These are phyloP conservation scores for Amanita rubescens DNA, from an alignment of 768 basidiomycete genomes.

Conservation along the genomic window DNA sequence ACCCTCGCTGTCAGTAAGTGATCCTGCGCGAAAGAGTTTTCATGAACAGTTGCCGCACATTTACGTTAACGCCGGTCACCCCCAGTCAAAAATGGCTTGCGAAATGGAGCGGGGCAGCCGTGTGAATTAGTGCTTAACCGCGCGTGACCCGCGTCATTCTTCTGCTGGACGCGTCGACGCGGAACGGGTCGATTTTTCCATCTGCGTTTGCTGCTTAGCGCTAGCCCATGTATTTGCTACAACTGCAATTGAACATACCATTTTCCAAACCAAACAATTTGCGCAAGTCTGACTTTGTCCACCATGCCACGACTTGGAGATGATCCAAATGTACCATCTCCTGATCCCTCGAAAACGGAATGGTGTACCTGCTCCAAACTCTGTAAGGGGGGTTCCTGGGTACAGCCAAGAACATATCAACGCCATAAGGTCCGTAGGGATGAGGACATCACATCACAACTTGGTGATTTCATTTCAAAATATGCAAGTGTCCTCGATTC, in stretches of 20 bases:
- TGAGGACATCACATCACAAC: background rate
- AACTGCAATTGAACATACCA: background rate
- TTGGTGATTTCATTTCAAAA: background rate
- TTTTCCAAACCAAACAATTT: background rate
- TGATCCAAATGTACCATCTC: too few species aligned
- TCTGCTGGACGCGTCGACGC: background rate
- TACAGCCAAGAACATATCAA: background rate
- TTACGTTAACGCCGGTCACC: too few species aligned
- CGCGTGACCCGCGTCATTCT: background rate
- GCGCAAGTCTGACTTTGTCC: background rate
- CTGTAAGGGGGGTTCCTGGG: background rate
- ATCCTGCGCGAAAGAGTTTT: too few species aligned
- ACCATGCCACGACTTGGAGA: background rate
- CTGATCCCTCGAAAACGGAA: too few species aligned
- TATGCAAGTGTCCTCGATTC: background rate
- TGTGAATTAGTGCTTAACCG: background rate
- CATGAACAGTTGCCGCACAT: too few species aligned
- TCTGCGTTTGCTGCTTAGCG: background rate
- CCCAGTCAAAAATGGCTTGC: background rate
- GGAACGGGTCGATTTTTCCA: background rate
- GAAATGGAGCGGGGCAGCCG: background rate
- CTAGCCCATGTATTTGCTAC: background rate
- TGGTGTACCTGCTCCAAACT: too few species aligned
- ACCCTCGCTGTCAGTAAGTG: too few species aligned
- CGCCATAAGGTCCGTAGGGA: constrained; percentile 2